Evolutionary conservation across 2,329 filamentous ascomycete species (phyloP).

Genomic region (Chaetothyriales sp.): DNA sequence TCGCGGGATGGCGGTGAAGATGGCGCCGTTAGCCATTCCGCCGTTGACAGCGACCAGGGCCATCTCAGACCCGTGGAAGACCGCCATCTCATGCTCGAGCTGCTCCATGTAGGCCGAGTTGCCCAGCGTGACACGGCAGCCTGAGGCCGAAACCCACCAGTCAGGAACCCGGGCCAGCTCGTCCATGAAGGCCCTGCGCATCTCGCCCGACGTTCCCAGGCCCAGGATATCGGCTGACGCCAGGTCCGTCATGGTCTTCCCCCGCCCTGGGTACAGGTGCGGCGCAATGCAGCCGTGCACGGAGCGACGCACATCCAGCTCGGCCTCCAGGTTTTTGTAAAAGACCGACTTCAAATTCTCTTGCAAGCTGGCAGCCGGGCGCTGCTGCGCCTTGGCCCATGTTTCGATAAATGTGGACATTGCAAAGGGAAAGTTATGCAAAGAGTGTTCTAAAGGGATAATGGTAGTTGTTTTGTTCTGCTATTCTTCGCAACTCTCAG

Average conservation of each 20-base stretch:
- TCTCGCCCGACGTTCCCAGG: neutral
- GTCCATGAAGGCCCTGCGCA: neutral
- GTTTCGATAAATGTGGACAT: no score
- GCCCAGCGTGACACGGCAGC: neutral
- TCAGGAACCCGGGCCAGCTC: neutral
- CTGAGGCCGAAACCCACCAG: neutral
- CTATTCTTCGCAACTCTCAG: no score
- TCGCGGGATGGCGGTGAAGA: conserved; percentile 44
- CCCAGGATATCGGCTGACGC: neutral
- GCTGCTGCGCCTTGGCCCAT: no score
- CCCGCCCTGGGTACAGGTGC: neutral
- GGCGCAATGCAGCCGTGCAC: neutral
- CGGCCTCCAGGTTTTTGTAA: conserved; percentile 1
- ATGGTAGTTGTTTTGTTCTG: no score
- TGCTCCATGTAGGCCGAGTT: neutral
- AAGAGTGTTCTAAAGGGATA: no score
- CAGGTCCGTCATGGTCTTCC: neutral
- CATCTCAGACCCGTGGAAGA: neutral
- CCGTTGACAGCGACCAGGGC: conserved; percentile 42
- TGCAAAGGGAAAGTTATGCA: no score
- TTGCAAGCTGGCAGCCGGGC: no score
- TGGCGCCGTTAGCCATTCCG: conserved; percentile 48
- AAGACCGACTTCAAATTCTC: neutral
- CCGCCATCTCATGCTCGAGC: neutral
- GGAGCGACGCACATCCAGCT: neutral